Evolutionary conservation across 305 asterid species (phyloP).

Genomic region (Striga hermonthica): DNA sequence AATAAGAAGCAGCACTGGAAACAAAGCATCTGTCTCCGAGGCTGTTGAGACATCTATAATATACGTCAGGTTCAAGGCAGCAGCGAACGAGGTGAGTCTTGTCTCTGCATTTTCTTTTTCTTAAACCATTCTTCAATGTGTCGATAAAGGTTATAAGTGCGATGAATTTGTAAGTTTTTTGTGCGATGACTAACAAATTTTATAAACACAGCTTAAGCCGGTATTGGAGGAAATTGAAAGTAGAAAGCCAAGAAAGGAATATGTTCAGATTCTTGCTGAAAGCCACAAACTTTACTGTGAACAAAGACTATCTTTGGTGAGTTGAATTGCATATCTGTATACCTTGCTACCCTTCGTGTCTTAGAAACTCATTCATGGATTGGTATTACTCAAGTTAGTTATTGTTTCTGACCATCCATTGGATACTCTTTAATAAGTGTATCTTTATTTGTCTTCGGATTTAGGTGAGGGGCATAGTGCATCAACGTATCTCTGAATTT

Average conservation of each 20-base stretch:
- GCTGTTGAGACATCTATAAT: conserved; percentile 93
- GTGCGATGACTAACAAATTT: conserved; percentile 24
- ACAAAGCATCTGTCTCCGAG: conserved; percentile 78
- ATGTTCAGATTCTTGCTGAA: conserved; percentile 82
- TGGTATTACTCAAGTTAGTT: conserved; percentile 23
- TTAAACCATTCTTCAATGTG: conserved; percentile 21
- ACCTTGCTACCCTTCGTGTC: neutral
- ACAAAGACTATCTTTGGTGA: conserved; percentile 91
- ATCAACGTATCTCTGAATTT: conserved; percentile 85
- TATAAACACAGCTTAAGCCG: conserved; percentile 78
- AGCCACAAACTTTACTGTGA: conserved; percentile 97
- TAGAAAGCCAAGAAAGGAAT: conserved; percentile 90
- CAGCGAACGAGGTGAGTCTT: conserved; percentile 80
- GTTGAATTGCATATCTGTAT: conserved; percentile 28
- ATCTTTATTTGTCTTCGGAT: conserved; percentile 9
- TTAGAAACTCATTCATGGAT: conserved; percentile 1
- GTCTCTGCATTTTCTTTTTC: conserved; percentile 23
- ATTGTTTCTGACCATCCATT: conserved; percentile 18
- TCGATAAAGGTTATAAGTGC: conserved; percentile 19
- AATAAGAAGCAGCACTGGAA: conserved; percentile 66
- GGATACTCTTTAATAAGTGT: conserved; percentile 17
- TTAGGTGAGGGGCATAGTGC: conserved; percentile 86
- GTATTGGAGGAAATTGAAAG: conserved; percentile 93
- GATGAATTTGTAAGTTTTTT: conserved; percentile 15
- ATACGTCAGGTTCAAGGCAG: conserved; percentile 95